Base-by-base conservation (phyloP, 169 alveolate species). In the Hepatocystis sp. region DNA sequence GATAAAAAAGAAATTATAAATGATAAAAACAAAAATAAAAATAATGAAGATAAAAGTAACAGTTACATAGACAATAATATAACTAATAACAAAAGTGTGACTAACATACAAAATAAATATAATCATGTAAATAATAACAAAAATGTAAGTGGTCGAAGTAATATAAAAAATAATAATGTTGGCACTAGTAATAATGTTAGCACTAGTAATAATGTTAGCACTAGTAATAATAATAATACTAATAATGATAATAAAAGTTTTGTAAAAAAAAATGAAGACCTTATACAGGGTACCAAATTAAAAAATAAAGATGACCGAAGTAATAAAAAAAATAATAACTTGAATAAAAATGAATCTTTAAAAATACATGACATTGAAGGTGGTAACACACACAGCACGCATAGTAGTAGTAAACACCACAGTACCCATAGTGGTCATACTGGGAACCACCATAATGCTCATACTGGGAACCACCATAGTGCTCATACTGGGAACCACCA, bases 231-330 rank as follows among this genome's bases (percentile, higher is more conserved):
- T n/a, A n/a, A n/a, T n/a, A 49, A 49, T 4, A 21, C 25, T 15
- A n/a, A 21, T 23, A 53, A 53, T 21, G 23, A 49, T 49, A 49
- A 13, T 49, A 49, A 28, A 49, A 49, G 8, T 23, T 44, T 4
- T 2, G 30, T 7, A 13, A 58, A 58, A 58, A 58, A 58, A 58
- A 32, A 11, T 30, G 67, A 58, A 8, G 67, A 58, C 27, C 7
- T 5, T 25, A 32, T 10, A 11, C 30, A n/a, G 11, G 27, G 49
- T n/a, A 28, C 4, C 11, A 27, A 32, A 8, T 11, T 10, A 4
- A 58, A 58, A 32, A 7, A 28, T 30, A 32, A 7, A 19, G 67
- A 58, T 8, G 32, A 25, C n/a, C 27, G 30, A 27, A 58, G 30
- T 58, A 58, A 58, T 7, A 58, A 32, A 58, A 15, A n/a, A n/a